A percentile compares a stretch with the other conserved stretches of the same genome.
phyloP scores from a whole-genome alignment of 768 basidiomycete genomes.

The Phaeotremella fagi region DNA sequence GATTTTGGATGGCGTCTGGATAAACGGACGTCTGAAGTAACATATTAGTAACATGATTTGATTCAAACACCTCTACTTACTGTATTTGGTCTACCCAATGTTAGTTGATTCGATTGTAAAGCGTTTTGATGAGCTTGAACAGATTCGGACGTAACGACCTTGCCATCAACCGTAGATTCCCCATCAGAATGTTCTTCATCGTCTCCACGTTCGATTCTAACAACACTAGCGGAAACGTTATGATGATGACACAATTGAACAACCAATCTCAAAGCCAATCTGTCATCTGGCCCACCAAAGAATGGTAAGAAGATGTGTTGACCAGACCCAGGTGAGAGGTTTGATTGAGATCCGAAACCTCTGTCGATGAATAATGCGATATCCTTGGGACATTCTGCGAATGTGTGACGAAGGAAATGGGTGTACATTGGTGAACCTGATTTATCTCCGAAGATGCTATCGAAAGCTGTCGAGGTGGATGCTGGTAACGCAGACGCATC shows the following conservation, averaged over 20 bases:
- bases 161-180: background rate
- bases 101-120: slow-evolving; percentile 39
- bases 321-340: slow-evolving; percentile 39
- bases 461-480: slow-evolving; percentile 57
- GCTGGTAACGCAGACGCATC: slow-evolving; percentile 10
- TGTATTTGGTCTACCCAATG: slow-evolving; percentile 20
- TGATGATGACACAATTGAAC: slow-evolving; percentile 69
- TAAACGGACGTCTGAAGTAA: slow-evolving; percentile 1
- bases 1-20: slow-evolving; percentile 57
- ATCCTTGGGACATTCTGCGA: slow-evolving; percentile 65
- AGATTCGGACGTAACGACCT: slow-evolving; percentile 19
- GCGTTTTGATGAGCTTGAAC: slow-evolving; percentile 38
- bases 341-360: slow-evolving; percentile 51
- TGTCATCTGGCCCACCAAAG: slow-evolving; percentile 91
- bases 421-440: slow-evolving; percentile 58
- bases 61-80: slow-evolving; percentile 11
- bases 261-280: slow-evolving; percentile 72
- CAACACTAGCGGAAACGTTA: slow-evolving; percentile 69
- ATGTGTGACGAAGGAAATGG: slow-evolving; percentile 78
- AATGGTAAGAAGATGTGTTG: slow-evolving; percentile 80
- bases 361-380: slow-evolving; percentile 83
- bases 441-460: slow-evolving; percentile 63
- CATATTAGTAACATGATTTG: background rate
- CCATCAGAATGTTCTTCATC: slow-evolving; percentile 1
- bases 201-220: slow-evolving; percentile 54